phyloP scores from a whole-genome alignment of 2,329 filamentous ascomycete genomes.

The Daldinia sp. region DNA sequence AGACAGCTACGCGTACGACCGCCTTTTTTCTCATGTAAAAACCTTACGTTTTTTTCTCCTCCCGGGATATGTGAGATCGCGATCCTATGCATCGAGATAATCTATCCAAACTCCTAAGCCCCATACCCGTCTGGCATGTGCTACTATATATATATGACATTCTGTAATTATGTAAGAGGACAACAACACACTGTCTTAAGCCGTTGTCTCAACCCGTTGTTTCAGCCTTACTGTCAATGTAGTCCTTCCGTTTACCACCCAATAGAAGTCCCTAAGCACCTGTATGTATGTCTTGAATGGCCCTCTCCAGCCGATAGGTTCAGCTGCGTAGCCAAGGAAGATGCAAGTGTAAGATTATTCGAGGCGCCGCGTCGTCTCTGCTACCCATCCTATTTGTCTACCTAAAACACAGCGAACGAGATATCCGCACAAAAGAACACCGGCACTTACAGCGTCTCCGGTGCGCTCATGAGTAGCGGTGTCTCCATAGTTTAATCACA shows the following conservation, averaged over 20 bases:
- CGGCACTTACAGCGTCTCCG: background rate
- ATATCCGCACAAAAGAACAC: slow-evolving; percentile 12
- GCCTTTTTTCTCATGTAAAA: slow-evolving; percentile 4
- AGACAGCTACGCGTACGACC: slow-evolving; percentile 8
- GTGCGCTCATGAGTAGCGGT: slow-evolving; percentile 5
- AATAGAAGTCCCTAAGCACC: background rate
- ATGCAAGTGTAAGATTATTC: background rate
- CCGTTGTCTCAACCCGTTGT: slow-evolving; percentile 11
- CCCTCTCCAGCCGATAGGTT: slow-evolving; percentile 9
- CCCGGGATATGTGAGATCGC: slow-evolving; percentile 27
- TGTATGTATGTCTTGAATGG: slow-evolving; percentile 11
- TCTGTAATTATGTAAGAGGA: slow-evolving; percentile 31
- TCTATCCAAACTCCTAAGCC: slow-evolving; percentile 26
- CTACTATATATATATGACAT: slow-evolving; percentile 16
- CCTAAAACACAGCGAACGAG: background rate
- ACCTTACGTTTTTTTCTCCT: background rate
- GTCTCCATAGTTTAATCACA: slow-evolving; percentile 8
- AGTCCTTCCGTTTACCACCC: slow-evolving; percentile 15
- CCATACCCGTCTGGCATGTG: slow-evolving; percentile 17
- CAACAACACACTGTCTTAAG: slow-evolving; percentile 21
- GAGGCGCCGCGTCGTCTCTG: background rate
- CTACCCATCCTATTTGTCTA: background rate
- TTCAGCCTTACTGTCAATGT: slow-evolving; percentile 26
- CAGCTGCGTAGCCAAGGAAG: background rate
- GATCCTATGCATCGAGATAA: slow-evolving; percentile 40